A percentile compares a stretch with the other conserved stretches of the same genome.
phyloP scores from a whole-genome alignment of 306 rosid species.

The Prosopis cineraria region DNA sequence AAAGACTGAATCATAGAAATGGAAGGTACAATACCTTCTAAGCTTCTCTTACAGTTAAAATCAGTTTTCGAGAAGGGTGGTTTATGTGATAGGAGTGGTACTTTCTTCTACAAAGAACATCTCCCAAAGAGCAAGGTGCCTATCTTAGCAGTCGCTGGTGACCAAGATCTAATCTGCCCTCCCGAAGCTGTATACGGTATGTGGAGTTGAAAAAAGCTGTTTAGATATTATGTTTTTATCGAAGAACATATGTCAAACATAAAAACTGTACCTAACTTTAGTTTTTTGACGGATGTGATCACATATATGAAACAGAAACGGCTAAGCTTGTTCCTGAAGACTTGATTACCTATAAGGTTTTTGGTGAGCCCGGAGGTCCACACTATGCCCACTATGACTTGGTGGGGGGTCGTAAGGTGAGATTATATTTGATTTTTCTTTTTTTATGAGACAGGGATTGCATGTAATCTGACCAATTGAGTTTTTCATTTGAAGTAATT shows the following conservation, averaged over 20 bases:
- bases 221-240: background rate
- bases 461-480: background rate
- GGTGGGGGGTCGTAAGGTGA: slow-evolving; percentile 85
- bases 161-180: slow-evolving; percentile 81
- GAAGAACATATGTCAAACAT: background rate
- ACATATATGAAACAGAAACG: slow-evolving; percentile 62
- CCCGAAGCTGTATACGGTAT: slow-evolving; percentile 94
- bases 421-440: slow-evolving; percentile 19
- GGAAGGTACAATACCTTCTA: slow-evolving; percentile 84
- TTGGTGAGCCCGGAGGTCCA: slow-evolving; percentile 80
- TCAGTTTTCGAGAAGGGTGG: slow-evolving; percentile 72
- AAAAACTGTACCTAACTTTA: background rate
- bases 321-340: slow-evolving; percentile 73
- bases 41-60: slow-evolving; percentile 74
- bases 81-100: slow-evolving; percentile 68
- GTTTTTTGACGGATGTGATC: slow-evolving; percentile 18
- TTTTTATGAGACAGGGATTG: background rate
- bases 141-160: slow-evolving; percentile 83
- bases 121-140: slow-evolving; percentile 67
- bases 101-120: slow-evolving; percentile 73
- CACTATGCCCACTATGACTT: slow-evolving; percentile 92
- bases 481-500: slow-evolving; percentile 5
- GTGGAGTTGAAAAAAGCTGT: background rate
- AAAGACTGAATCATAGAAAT: slow-evolving; percentile 21
- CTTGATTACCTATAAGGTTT: slow-evolving; percentile 66